Evolutionary conservation across 2,329 filamentous ascomycete species (phyloP).

Genomic region (Pseudogymnoascus sp.): DNA sequence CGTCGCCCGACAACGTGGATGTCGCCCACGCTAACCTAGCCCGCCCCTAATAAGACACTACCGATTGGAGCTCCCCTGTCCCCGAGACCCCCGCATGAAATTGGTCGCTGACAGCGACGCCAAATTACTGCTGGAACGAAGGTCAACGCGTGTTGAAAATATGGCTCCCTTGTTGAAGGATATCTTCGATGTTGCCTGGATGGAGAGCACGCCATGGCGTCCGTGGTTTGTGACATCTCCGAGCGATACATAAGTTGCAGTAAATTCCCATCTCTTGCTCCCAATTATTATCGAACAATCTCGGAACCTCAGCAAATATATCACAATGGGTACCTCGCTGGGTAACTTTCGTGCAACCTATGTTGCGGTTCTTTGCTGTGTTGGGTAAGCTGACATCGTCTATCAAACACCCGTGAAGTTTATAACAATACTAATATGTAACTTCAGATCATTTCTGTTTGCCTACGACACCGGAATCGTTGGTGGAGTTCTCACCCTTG

Average conservation of each 20-base stretch:
- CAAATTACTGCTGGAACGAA: background rate
- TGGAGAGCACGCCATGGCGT: background rate
- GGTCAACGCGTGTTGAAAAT: background rate
- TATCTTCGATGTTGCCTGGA: background rate
- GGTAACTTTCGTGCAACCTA: conserved; percentile 34
- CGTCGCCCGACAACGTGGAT: background rate
- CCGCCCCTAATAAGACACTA: background rate
- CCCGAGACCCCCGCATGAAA: background rate
- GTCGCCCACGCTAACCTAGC: background rate
- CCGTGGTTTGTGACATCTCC: background rate
- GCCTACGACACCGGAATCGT: conserved; percentile 39
- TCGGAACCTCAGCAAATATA: background rate
- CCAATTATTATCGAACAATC: background rate
- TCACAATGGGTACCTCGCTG: conserved; percentile 17
- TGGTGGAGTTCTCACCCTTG: conserved; percentile 40
- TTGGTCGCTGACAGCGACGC: background rate
- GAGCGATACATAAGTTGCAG: background rate
- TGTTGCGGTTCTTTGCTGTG: conserved; percentile 10
- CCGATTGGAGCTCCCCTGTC: background rate
- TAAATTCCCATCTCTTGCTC: background rate
- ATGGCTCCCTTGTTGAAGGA: conserved; percentile 2
- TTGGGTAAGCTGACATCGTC: background rate
- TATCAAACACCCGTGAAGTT: conserved; percentile 16
- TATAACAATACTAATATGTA: background rate
- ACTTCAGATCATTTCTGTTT: conserved; percentile 30